Evolutionary conservation across 2,329 filamentous ascomycete species (phyloP).

Genomic region (Colletotrichum camelliae): DNA sequence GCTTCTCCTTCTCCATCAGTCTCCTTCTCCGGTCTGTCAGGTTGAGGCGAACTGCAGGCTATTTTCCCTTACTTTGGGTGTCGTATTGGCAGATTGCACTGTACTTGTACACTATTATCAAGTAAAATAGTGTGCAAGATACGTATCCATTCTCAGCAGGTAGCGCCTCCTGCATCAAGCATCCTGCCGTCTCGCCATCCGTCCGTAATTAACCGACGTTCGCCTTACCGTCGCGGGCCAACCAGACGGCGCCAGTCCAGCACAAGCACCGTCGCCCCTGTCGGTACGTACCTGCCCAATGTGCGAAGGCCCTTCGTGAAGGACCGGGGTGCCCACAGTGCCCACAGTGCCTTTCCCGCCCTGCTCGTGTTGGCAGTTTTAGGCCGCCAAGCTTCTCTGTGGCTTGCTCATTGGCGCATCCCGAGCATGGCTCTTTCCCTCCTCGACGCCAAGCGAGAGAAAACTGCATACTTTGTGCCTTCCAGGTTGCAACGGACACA

Average conservation of each 20-base stretch:
- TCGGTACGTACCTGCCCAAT: background rate
- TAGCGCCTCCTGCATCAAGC: background rate
- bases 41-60: background rate
- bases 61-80: background rate
- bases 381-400: background rate
- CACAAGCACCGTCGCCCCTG: constrained; percentile 6
- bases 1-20: background rate
- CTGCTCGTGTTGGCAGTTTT: background rate
- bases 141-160: background rate
- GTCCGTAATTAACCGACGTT: background rate
- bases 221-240: background rate
- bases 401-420: background rate
- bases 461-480: background rate
- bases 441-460: background rate
- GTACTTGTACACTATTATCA: background rate
- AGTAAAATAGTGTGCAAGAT: no score
- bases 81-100: background rate
- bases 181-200: background rate
- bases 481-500: no score
- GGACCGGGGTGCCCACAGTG: background rate
- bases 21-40: background rate
- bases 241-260: background rate
- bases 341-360: background rate
- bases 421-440: background rate
- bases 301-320: background rate